Base-by-base conservation (phyloP, 176 grass and related monocot species). In the Oryza australiensis region DNA sequence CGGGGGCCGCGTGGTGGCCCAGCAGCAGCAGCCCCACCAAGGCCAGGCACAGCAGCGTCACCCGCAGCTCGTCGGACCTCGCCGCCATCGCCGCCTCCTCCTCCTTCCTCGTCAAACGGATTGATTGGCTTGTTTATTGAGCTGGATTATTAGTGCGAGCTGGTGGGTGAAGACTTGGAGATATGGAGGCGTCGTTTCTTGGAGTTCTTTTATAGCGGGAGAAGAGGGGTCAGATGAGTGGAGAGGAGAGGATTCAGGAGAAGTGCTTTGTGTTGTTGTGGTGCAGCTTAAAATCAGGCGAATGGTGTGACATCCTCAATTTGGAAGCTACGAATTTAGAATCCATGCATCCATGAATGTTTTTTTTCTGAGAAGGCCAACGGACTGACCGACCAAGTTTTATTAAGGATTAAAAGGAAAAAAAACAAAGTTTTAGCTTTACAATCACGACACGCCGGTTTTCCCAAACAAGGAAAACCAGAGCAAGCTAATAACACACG, bases 41-140 rank as follows among this genome's bases (percentile, higher is more conserved):
- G 5, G 88, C 79, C n/a, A 90, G 35, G 62, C 79, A 26, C 9
- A 90, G 79, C 9, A 90, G 35, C 57, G 74, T 67, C 67, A 86
- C n/a, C 73, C 88, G 88, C 62, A 90, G 43, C 79, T 90, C 88
- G 73, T 70, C 38, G 83, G 23, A 82, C 37, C 76, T 90, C 43
- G 73, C 70, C 23, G 83, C 73, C 88, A 89, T 89, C 22, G 60
- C 62, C 45, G 41, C 26, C 27, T 35, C 32, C 5, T 27, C n/a
- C 20, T n/a, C 4, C 13, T 28, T 35, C 32, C 5, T 27, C n/a
- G 6, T n/a, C 4, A 3, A 15, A 48, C 13, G 7, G 8, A 14
- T 48, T 29, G 8, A 14, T 48, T 29, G 75, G 33, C 9, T 40
- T 1, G 59, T 76, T 89, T 85, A 66, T 76, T 85, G 18, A 26